These are phyloP conservation scores for Soucietia sequanensis DNA, from an alignment of 805 yeast species.

Conservation along the genomic window DNA sequence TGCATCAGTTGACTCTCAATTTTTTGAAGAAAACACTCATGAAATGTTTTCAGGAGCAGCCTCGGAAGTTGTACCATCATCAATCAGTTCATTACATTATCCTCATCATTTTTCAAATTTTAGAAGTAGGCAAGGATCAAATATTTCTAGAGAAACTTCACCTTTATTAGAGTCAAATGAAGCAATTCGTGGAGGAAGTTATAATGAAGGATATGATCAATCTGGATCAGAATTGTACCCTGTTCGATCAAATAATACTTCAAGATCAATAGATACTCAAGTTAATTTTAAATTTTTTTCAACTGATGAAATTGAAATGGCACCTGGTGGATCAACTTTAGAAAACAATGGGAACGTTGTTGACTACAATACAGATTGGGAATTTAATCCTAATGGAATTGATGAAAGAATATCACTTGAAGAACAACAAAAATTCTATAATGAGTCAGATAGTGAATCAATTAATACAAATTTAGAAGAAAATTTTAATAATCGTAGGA, in stretches of 20 bases:
- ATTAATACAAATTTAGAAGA: slow-evolving; percentile 10
- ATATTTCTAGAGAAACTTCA: slow-evolving; percentile 28
- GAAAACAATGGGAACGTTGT: slow-evolving; percentile 55
- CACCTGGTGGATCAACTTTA: slow-evolving; percentile 83
- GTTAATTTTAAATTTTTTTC: slow-evolving; percentile 76
- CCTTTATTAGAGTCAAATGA: slow-evolving; percentile 29
- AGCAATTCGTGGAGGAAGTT: neutral
- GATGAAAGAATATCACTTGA: slow-evolving; percentile 14
- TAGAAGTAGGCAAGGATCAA: slow-evolving; percentile 16
- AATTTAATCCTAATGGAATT: slow-evolving; percentile 52
- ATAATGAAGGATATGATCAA: slow-evolving; percentile 10
- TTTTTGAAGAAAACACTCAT: slow-evolving; percentile 57
- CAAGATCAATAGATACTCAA: slow-evolving; percentile 34
- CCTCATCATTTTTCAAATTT: slow-evolving; percentile 49
- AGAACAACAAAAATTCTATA: slow-evolving; percentile 1
- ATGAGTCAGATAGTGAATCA: slow-evolving; percentile 13
- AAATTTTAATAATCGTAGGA: slow-evolving; percentile 15
- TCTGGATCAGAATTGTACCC: slow-evolving; percentile 31
- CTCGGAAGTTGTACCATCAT: slow-evolving; percentile 71
- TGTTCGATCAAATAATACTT: slow-evolving; percentile 34
- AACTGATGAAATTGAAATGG: slow-evolving; percentile 76
- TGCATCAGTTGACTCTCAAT: slow-evolving; percentile 18
- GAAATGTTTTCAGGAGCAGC: slow-evolving; percentile 81
- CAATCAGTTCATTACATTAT: slow-evolving; percentile 74
- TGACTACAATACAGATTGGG: slow-evolving; percentile 78